Base-by-base conservation (phyloP, 331 rosid genomes). In the Quercus tomentella region DNA sequence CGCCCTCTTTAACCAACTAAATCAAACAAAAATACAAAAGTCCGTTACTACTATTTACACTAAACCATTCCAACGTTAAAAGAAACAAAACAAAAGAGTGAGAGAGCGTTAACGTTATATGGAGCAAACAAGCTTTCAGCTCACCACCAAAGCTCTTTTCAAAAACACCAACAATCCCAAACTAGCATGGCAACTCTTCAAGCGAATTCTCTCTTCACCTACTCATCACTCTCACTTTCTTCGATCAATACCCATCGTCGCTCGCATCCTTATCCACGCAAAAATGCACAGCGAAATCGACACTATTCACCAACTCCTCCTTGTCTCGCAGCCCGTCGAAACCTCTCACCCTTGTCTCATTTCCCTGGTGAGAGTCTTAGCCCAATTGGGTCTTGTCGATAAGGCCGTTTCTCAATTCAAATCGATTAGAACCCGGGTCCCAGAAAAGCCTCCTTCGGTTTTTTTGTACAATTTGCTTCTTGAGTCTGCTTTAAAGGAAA, bases 171-270 rank as follows among this genome's bases (percentile, higher is more conserved):
- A 72, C 82, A 89, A 90, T 69, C 98, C 98, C 4, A 86, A 72
- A 73, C 73, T 94, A 5, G 97, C 98, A 84, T 94, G 97, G 92
- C 86, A 84, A 54, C 88, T 94, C 80, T 88, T 91, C 85, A 89
- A 91, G 78, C 92, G 92, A 75, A 72, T 89, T 8, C 70, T 84
- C 81, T 62, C 93, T 12, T 80, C 89, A 66, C 18, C 83, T 16
- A 20, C 86, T 37, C 20, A 70, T 22, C 52, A 17, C 80, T 20
- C 22, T 18, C 52, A 17, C 81, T 7, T 21, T 75, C 83, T 82
- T 75, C 87, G 75, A 72, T 77, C 89, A 73, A 12, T 88, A 22
- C 87, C 91, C 71, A 8, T 75, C 78, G 55, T 89, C 11, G 76
- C 86, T 51, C 88, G 97, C 70, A 82, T 92, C 80, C 97, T 94